These are phyloP conservation scores for Vickermania ingenoplastis DNA, from an alignment of 208 protist genomes.

Conservation along the genomic window DNA sequence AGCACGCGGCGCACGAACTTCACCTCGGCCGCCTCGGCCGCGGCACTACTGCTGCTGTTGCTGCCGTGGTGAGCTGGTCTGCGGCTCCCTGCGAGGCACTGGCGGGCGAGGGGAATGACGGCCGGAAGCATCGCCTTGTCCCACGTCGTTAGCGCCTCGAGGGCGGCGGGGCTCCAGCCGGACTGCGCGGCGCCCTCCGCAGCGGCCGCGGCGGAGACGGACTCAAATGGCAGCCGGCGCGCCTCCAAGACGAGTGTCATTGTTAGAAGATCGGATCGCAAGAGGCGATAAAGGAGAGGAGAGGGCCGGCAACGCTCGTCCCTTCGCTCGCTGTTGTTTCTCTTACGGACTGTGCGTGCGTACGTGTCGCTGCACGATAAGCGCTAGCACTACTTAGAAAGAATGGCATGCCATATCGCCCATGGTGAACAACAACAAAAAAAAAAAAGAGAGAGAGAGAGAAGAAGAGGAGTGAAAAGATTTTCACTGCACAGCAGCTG, in stretches of 20 bases:
- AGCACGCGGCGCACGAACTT: constrained; percentile 32
- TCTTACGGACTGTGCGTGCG: too few relatives aligned
- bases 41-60: neutral
- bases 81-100: constrained; percentile 7
- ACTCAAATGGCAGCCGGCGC: constrained; percentile 37
- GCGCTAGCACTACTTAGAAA: too few relatives aligned
- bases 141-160: constrained; percentile 29
- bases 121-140: constrained; percentile 41
- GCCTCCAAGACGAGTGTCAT: constrained; percentile 79
- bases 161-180: constrained; percentile 7
- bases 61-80: neutral
- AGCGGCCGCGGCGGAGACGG: constrained; percentile 12
- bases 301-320: neutral
- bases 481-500: too few relatives aligned
- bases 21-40: constrained; percentile 12
- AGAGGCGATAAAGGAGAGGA: neutral
- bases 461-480: too few relatives aligned
- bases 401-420: too few relatives aligned
- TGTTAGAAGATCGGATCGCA: neutral
- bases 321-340: too few relatives aligned
- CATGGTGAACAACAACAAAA: too few relatives aligned
- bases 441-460: too few relatives aligned
- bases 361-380: too few relatives aligned
- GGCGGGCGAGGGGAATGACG: constrained; percentile 42
- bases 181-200: neutral